These are phyloP conservation scores for Ustilago loliicola DNA, from an alignment of 1,284 basidiomycete species.

Conservation along the genomic window DNA sequence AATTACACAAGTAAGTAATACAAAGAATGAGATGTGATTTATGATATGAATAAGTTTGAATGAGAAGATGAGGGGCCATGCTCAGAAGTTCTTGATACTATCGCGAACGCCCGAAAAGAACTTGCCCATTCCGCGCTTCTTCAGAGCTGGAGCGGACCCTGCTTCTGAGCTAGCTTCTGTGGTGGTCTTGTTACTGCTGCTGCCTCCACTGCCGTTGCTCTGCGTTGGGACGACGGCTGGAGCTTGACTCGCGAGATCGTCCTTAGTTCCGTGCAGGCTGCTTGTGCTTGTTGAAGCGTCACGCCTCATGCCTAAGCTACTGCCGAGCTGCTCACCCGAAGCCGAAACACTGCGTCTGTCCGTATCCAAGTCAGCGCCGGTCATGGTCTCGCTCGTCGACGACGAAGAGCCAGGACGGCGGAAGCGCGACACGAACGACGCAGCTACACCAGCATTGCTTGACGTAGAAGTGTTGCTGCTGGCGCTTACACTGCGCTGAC, in stretches of 20 bases:
- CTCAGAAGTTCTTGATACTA: constrained; percentile 49
- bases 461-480: constrained; percentile 25
- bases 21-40: not conserved
- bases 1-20: not conserved
- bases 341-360: constrained; percentile 2
- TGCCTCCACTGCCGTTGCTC: constrained; percentile 18
- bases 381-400: constrained; percentile 18
- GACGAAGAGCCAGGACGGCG: constrained; percentile 48
- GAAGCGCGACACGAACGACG: constrained; percentile 50
- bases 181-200: constrained; percentile 2
- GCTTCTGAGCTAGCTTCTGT: constrained; percentile 3
- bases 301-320: constrained; percentile 23
- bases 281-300: constrained; percentile 44
- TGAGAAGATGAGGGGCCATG: not conserved
- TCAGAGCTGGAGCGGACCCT: constrained; percentile 9
- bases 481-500: constrained; percentile 33
- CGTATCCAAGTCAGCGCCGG: not conserved
- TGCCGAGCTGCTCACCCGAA: not conserved
- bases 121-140: constrained; percentile 51
- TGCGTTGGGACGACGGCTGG: not conserved
- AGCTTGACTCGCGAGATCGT: not conserved
- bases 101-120: constrained; percentile 48
- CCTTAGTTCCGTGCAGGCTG: constrained; percentile 24
- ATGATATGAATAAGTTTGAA: not conserved
- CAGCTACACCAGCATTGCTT: constrained; percentile 31